Evolutionary conservation across 805 yeast genomes (phyloP).

Genomic region (Saccharomycopsis lassenensis): DNA sequence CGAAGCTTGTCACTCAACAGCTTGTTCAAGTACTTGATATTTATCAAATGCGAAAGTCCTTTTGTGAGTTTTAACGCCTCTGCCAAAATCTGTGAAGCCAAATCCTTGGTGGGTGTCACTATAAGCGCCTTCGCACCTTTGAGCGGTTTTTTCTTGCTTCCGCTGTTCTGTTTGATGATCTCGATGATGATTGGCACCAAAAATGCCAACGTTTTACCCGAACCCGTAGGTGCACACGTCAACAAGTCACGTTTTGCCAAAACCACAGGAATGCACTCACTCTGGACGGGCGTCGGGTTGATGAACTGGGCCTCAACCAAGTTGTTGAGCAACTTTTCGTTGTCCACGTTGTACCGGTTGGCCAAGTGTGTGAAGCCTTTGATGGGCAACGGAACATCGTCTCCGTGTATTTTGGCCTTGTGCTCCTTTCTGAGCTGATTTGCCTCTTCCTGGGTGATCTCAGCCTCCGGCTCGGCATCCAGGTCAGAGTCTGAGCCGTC

Average conservation of each 20-base stretch:
- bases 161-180: constrained; percentile 7
- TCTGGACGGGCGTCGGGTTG: constrained; percentile 88
- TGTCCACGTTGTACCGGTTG: constrained; percentile 50
- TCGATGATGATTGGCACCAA: constrained; percentile 67
- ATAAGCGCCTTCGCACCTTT: constrained; percentile 36
- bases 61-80: constrained; percentile 49
- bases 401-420: constrained; percentile 60
- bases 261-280: constrained; percentile 75
- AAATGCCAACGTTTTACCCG: constrained; percentile 93
- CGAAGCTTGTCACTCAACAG: constrained; percentile 58
- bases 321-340: constrained; percentile 42
- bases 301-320: constrained; percentile 59
- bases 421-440: constrained; percentile 44
- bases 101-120: constrained; percentile 89
- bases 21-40: constrained; percentile 57
- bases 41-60: constrained; percentile 40
- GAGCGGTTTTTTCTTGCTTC: constrained; percentile 1
- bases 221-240: constrained; percentile 97
- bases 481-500: constrained; percentile 23
- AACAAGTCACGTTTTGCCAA: constrained; percentile 64
- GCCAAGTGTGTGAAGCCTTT: constrained; percentile 79
- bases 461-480: constrained; percentile 24
- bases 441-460: constrained; percentile 47
- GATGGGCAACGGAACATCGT: constrained; percentile 82
- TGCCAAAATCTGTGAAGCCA: constrained; percentile 74